Conservation (phyloP, 768 basidiomycete species). For the Kwoniella sp. region DNA sequence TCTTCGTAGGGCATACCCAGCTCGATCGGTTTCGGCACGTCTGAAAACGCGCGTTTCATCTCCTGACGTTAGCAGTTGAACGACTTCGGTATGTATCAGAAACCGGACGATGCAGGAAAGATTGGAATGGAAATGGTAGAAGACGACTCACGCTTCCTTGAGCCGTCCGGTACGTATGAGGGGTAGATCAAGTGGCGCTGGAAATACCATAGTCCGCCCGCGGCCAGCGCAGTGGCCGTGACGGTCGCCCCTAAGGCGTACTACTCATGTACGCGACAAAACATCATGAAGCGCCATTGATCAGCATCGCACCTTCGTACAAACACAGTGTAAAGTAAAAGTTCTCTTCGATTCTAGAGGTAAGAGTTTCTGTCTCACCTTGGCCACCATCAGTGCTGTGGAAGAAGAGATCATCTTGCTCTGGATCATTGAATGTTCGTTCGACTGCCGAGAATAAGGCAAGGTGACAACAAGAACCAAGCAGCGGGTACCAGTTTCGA, state of each 20-base stretch:
- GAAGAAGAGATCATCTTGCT: slow-evolving; percentile 21
- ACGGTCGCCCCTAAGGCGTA: slow-evolving; percentile 37
- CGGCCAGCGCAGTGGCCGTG: slow-evolving; percentile 22
- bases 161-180: slow-evolving; percentile 76
- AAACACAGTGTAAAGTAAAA: too few relatives aligned
- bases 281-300: too few relatives aligned
- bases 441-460: too few relatives aligned
- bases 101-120: slow-evolving; percentile 5
- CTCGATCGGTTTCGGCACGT: slow-evolving; percentile 71
- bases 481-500: too few relatives aligned
- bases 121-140: not conserved
- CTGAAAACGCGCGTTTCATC: slow-evolving; percentile 55
- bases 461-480: too few relatives aligned
- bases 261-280: slow-evolving; percentile 19
- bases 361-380: too few relatives aligned
- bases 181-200: slow-evolving; percentile 92
- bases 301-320: too few relatives aligned
- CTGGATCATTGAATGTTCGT: too few relatives aligned
- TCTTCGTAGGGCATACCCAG: slow-evolving; percentile 76
- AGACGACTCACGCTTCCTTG: slow-evolving; percentile 65
- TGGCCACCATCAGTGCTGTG: slow-evolving; percentile 21
- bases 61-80: not conserved
- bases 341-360: too few relatives aligned
- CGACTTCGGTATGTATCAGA: not conserved
- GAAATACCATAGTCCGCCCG: slow-evolving; percentile 73